A percentile compares a stretch with the other conserved stretches of the same genome.
Conservation (phyloP, 2,329 filamentous ascomycete species). For the Plectosphaerella plurivora region DNA sequence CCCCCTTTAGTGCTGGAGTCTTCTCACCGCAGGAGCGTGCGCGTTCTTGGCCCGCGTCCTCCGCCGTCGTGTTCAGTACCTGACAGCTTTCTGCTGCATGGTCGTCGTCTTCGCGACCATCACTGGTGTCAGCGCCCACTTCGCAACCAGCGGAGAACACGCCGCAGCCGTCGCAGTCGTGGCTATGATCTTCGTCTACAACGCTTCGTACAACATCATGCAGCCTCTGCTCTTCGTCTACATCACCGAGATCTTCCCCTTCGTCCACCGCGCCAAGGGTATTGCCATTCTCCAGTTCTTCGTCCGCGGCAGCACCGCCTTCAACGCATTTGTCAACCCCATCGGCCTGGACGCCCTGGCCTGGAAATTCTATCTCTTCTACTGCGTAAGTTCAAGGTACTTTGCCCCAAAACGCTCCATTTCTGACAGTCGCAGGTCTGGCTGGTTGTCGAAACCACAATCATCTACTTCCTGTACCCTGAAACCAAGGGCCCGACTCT, state of each 20-base stretch:
- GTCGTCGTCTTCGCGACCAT: slow-evolving; percentile 12
- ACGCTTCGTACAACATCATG: slow-evolving; percentile 48
- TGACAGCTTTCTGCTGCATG: slow-evolving; percentile 8
- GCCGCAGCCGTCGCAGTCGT: slow-evolving; percentile 25
- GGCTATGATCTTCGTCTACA: slow-evolving; percentile 30
- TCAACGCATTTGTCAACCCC: slow-evolving; percentile 33
- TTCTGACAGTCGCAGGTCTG: slow-evolving; percentile 19
- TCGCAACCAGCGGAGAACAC: slow-evolving; percentile 19
- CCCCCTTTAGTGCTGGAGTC: slow-evolving; percentile 22
- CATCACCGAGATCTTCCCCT: slow-evolving; percentile 49
- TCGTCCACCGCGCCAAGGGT: slow-evolving; percentile 45
- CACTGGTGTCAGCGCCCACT: slow-evolving; percentile 25
- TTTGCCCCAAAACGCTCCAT: slow-evolving; percentile 27
- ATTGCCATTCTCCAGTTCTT: slow-evolving; percentile 26
- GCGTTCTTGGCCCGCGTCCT: slow-evolving; percentile 15
- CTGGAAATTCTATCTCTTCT: slow-evolving; percentile 57
- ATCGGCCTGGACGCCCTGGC: slow-evolving; percentile 43
- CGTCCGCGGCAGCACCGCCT: slow-evolving; percentile 17
- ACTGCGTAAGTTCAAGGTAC: slow-evolving; percentile 18
- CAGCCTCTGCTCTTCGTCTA: slow-evolving; percentile 46
- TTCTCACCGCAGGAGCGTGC: slow-evolving; percentile 15
- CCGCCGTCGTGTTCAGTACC: slow-evolving; percentile 7
- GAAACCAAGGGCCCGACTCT: slow-evolving; percentile 62
- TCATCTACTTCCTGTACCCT: slow-evolving; percentile 49
- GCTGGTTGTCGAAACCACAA: slow-evolving; percentile 5